These are phyloP conservation scores for Pseudocercospora eumusae DNA, from an alignment of 2,329 filamentous ascomycete genomes.

Conservation along the genomic window DNA sequence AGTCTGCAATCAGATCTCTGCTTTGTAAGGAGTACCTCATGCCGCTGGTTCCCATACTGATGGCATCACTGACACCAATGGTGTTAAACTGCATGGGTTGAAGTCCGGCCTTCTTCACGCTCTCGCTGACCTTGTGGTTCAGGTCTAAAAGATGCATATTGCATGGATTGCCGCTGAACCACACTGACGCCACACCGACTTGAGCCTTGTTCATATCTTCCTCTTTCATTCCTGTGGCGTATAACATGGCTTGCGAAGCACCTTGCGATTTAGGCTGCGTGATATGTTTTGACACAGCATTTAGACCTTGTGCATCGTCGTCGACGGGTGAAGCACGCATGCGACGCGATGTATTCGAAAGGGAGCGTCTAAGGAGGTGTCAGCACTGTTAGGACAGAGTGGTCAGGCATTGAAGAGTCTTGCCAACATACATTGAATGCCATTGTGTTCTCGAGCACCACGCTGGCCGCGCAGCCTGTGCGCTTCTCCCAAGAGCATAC, in stretches of 20 bases:
- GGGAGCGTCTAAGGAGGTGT: conserved; percentile 13
- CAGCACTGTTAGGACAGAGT: neutral
- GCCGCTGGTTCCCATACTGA: conserved; percentile 96
- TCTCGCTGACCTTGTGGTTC: conserved; percentile 73
- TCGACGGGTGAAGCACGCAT: conserved; percentile 29
- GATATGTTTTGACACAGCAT: conserved; percentile 80
- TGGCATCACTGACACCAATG: conserved; percentile 93
- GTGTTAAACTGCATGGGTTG: conserved; percentile 99
- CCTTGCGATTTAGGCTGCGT: conserved; percentile 98
- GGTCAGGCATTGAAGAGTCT: neutral
- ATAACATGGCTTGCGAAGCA: conserved; percentile 98
- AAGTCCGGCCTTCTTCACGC: conserved; percentile 71
- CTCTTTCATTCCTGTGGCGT: conserved; percentile 85
- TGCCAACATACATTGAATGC: conserved; percentile 22
- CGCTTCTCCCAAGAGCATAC: conserved; percentile 22
- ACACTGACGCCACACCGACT: conserved; percentile 95
- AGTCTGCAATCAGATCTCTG: conserved; percentile 94
- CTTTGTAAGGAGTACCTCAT: conserved; percentile 86
- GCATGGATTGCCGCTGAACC: conserved; percentile 97
- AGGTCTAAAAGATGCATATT: conserved; percentile 98
- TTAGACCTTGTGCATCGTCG: conserved; percentile 55
- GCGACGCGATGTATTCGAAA: conserved; percentile 23
- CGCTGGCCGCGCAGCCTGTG: conserved; percentile 25
- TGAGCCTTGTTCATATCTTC: conserved; percentile 94
- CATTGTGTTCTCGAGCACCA: conserved; percentile 31